A percentile compares a stretch with the other conserved stretches of the same genome.
phyloP scores from a whole-genome alignment of 1,139 yeast genomes.

The Lodderomyces pseudojiufengensis region DNA sequence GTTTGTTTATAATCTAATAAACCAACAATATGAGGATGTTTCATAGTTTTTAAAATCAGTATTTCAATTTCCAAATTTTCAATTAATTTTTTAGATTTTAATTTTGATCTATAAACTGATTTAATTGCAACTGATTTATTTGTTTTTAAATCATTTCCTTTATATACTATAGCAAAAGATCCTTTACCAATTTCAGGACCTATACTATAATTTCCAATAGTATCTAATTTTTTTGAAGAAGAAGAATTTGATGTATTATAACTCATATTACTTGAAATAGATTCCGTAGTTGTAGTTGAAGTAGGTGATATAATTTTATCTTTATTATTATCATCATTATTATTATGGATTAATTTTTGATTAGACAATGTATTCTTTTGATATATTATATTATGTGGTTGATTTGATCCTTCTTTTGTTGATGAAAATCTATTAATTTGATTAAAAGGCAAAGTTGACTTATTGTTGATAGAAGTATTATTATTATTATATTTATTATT shows the following conservation, averaged over 20 bases:
- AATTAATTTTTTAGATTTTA: conserved; percentile 78
- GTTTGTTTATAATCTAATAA: conserved; percentile 81
- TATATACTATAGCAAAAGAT: conserved; percentile 49
- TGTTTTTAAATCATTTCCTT: conserved; percentile 64
- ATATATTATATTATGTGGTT: conserved; percentile 1
- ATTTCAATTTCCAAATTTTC: conserved; percentile 93
- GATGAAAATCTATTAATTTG: no score
- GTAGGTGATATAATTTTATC: background rate
- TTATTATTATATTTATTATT: no score
- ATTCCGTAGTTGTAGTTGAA: conserved; percentile 3
- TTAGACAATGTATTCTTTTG: no score
- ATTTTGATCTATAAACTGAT: conserved; percentile 76
- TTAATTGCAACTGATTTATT: conserved; percentile 31
- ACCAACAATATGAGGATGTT: conserved; percentile 91
- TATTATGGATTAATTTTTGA: no score
- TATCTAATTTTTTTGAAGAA: conserved; percentile 2
- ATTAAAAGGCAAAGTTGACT: no score
- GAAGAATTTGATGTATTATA: background rate
- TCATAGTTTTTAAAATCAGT: conserved; percentile 75
- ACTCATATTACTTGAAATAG: background rate
- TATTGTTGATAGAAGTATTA: no score
- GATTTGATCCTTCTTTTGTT: background rate
- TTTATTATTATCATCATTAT: no score
- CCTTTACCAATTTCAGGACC: conserved; percentile 52
- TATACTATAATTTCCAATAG: conserved; percentile 32